A percentile compares a stretch with the other conserved stretches of the same genome.
These are phyloP conservation scores for maize (Zea mays) DNA, from an alignment of 176 grass and related monocot genomes.

Conservation along the genomic window Zm-B73-REFERENCE-NAM-5.0 NC_050104.1:128426001-128426500, in stretches of 20 bases:
- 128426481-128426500: background rate
- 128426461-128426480: conserved; percentile 11
- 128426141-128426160: conserved; percentile 43
- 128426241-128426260: conserved; percentile 50
- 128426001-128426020: background rate
- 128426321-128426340: conserved; percentile 68
- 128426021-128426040: background rate
- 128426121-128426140: background rate
- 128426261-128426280: conserved; percentile 59
- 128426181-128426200: conserved; percentile 44
- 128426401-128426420: background rate
- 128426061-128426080: background rate
- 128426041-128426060: background rate
- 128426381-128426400: background rate
- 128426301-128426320: conserved; percentile 51
- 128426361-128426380: background rate
- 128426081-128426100: too few relatives aligned
- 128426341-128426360: conserved; percentile 59
- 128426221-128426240: conserved; percentile 40
- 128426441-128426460: background rate
- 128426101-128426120: background rate
- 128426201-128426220: conserved; percentile 60
- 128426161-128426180: conserved; percentile 61
- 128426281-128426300: conserved; percentile 63
- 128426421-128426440: background rate